These are phyloP conservation scores for Calocybe gangraenosa DNA, from an alignment of 768 basidiomycete species.

Conservation along the genomic window DNA sequence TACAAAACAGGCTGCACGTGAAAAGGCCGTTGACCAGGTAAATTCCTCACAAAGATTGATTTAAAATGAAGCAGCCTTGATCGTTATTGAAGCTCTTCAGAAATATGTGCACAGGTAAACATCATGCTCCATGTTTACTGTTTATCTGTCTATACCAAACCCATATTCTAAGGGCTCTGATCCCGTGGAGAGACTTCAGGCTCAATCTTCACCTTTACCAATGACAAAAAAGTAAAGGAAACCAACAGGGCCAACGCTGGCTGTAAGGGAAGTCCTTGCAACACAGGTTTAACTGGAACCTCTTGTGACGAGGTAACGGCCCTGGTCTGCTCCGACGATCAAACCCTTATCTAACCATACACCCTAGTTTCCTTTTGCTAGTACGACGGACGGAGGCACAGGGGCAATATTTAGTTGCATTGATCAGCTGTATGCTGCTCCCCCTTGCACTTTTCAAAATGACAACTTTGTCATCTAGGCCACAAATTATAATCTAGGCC, in stretches of 20 bases:
- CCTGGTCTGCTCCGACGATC: not conserved
- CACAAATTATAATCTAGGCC: not conserved
- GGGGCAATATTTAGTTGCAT: conserved; percentile 13
- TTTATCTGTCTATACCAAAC: not conserved
- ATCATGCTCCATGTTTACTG: not conserved
- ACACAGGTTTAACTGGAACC: not conserved
- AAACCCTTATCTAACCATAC: not conserved
- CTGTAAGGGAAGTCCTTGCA: conserved; percentile 3
- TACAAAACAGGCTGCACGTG: not conserved
- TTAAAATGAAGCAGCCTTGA: too few species aligned
- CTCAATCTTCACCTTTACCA: conserved; percentile 5
- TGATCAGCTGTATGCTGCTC: conserved; percentile 3
- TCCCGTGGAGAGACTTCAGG: not conserved
- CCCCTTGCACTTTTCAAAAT: not conserved
- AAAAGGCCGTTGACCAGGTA: not conserved
- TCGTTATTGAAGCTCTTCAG: conserved; percentile 9
- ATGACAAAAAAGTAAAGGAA: conserved; percentile 1
- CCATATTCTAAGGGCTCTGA: not conserved
- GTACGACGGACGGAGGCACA: conserved; percentile 12
- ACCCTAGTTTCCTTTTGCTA: conserved; percentile 17
- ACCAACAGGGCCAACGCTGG: conserved; percentile 3
- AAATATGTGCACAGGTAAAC: conserved; percentile 11
- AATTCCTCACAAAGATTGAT: too few species aligned
- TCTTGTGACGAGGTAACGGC: conserved; percentile 7
- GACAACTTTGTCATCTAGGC: too few species aligned